Conservation (phyloP, 257 asterid genomes). For the Lycium barbarum region DNA sequence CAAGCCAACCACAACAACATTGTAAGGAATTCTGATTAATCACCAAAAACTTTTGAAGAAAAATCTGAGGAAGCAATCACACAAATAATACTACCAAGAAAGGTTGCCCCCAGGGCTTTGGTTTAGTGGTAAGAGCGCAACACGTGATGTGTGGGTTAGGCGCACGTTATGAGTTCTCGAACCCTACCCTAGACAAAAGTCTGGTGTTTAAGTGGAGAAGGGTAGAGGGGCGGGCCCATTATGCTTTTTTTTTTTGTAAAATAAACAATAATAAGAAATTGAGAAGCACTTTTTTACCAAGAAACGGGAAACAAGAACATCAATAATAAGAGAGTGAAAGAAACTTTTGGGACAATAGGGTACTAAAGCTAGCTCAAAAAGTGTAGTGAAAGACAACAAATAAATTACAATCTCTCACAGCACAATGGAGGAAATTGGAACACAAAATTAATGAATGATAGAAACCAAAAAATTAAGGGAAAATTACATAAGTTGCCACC, state of each 20-base stretch:
- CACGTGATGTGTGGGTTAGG: background rate
- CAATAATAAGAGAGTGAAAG: background rate
- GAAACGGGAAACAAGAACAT: background rate
- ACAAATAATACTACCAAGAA: background rate
- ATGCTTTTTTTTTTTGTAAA: background rate
- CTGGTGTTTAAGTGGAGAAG: background rate
- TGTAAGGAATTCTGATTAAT: too few relatives aligned
- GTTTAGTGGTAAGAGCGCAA: background rate
- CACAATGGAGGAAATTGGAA: background rate
- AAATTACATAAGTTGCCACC: background rate
- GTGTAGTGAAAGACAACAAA: too few relatives aligned
- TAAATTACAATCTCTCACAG: background rate
- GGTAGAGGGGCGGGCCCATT: background rate
- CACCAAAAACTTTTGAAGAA: background rate
- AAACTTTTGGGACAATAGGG: background rate
- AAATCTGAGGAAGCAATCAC: background rate
- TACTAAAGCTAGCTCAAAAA: background rate
- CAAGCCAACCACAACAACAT: background rate
- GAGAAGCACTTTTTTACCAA: background rate
- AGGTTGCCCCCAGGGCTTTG: background rate
- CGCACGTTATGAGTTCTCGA: background rate
- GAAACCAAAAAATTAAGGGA: background rate
- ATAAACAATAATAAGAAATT: too few relatives aligned
- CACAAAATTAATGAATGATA: background rate
- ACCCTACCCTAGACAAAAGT: too few relatives aligned